A percentile compares a stretch with the other conserved stretches of the same genome.
These are phyloP conservation scores for Dissophora ornata DNA, from an alignment of 192 early-diverging fungal species.

Conservation along the genomic window DNA sequence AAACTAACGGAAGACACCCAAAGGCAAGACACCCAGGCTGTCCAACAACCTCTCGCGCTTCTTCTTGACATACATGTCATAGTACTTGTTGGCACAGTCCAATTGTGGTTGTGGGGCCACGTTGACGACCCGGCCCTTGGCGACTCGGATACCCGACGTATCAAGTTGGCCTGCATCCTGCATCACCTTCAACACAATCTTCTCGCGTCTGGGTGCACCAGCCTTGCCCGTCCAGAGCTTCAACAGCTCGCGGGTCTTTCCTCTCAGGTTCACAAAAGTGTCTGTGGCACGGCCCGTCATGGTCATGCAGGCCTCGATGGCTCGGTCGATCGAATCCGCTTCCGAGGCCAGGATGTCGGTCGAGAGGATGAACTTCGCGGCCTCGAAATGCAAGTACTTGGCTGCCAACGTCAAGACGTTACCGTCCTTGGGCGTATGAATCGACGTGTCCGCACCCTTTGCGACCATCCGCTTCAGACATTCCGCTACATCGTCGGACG, in stretches of 20 bases:
- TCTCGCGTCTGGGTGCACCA: conserved; percentile 16
- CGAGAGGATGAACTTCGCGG: conserved; percentile 11
- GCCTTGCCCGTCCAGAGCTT: conserved; percentile 47
- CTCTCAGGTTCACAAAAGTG: conserved; percentile 39
- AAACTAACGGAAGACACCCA: conserved; percentile 2
- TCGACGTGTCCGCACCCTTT: conserved; percentile 45
- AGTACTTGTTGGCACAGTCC: conserved; percentile 24
- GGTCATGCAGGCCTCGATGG: conserved; percentile 49
- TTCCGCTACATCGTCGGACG: conserved; percentile 71
- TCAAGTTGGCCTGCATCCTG: conserved; percentile 30
- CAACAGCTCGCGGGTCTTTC: conserved; percentile 38
- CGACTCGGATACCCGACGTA: conserved; percentile 5
- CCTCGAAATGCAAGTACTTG: conserved; percentile 50
- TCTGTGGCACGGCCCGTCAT: conserved; percentile 49
- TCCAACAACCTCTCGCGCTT: conserved; percentile 19
- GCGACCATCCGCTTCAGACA: conserved; percentile 31
- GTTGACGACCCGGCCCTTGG: conserved; percentile 2
- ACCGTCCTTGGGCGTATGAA: conserved; percentile 23
- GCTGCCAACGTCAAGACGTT: conserved; percentile 41
- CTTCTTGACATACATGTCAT: conserved; percentile 31
- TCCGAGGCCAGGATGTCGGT: conserved; percentile 30
- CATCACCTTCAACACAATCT: conserved; percentile 22
- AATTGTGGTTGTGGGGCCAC: conserved; percentile 17
- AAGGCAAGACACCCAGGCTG: neutral
- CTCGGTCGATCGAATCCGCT: conserved; percentile 36